Evolutionary conservation across 345 rosid species (phyloP).

Genomic region (Pistacia vera): DNA sequence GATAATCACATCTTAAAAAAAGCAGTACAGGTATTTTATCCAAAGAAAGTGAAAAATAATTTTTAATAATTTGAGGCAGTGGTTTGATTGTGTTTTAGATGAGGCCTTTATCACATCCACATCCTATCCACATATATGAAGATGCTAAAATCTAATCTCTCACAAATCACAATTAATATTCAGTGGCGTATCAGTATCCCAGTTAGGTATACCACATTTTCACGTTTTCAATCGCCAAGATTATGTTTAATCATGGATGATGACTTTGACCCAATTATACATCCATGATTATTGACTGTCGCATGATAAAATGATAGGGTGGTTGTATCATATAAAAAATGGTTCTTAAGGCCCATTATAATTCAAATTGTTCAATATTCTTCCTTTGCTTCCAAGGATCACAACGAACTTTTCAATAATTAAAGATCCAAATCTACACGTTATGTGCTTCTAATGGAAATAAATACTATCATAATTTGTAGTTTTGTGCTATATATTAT

Average conservation of each 20-base stretch:
- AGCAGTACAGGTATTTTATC: no score
- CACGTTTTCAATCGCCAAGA: background rate
- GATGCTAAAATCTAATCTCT: background rate
- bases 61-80: background rate
- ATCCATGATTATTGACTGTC: background rate
- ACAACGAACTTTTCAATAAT: no score
- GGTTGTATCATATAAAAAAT: background rate
- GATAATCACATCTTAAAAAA: no score
- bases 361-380: no score
- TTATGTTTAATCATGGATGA: background rate
- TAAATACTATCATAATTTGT: no score
- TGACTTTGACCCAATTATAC: background rate
- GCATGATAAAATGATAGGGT: background rate
- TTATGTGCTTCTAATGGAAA: no score
- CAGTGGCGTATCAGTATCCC: background rate
- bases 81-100: conserved; percentile 5
- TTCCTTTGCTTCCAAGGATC: no score
- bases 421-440: no score
- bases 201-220: conserved; percentile 1
- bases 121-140: background rate
- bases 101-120: conserved; percentile 5
- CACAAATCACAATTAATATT: background rate
- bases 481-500: no score
- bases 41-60: background rate
- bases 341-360: no score